Evolutionary conservation across 2,329 filamentous ascomycete genomes (phyloP).

Genomic region (Magnaporthiopsis poae): DNA sequence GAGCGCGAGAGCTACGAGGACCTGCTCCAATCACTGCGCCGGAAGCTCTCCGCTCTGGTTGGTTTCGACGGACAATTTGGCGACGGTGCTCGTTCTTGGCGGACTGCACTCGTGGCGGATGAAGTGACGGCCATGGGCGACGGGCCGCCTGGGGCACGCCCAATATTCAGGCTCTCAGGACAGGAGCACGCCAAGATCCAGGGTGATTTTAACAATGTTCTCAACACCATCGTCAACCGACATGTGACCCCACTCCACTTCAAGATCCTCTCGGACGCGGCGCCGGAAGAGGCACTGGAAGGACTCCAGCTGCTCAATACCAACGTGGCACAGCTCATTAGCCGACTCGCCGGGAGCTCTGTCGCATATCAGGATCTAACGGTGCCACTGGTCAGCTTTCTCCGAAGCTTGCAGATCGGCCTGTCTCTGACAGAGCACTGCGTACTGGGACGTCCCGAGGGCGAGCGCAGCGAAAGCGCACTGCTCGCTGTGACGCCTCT

Average conservation of each 20-base stretch:
- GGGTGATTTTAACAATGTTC: constrained; percentile 69
- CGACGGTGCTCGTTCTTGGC: constrained; percentile 57
- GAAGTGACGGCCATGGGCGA: constrained; percentile 56
- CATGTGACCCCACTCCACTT: constrained; percentile 22
- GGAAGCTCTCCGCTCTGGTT: constrained; percentile 50
- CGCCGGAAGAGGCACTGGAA: constrained; percentile 22
- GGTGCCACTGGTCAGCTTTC: constrained; percentile 64
- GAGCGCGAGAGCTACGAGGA: constrained; percentile 50
- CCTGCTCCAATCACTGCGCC: constrained; percentile 43
- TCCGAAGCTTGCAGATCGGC: constrained; percentile 70
- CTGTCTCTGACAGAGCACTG: constrained; percentile 48
- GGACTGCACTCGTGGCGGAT: constrained; percentile 51
- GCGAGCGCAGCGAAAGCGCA: neutral
- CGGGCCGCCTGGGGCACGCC: constrained; percentile 30
- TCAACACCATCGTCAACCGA: constrained; percentile 51
- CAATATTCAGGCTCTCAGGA: constrained; percentile 59
- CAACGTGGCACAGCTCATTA: constrained; percentile 58
- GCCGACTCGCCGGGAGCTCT: constrained; percentile 60
- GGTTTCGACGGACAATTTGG: constrained; percentile 59
- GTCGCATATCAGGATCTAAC: constrained; percentile 78
- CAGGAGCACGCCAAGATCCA: constrained; percentile 66
- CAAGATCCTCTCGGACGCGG: neutral
- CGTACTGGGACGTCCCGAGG: neutral
- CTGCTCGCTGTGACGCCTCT: constrained; percentile 47
- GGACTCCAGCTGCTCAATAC: constrained; percentile 42